A percentile compares a stretch with the other conserved stretches of the same genome.
These are phyloP conservation scores for Neurospora sp. DNA, from an alignment of 495 filamentous ascomycete genomes.

Conservation along the genomic window DNA sequence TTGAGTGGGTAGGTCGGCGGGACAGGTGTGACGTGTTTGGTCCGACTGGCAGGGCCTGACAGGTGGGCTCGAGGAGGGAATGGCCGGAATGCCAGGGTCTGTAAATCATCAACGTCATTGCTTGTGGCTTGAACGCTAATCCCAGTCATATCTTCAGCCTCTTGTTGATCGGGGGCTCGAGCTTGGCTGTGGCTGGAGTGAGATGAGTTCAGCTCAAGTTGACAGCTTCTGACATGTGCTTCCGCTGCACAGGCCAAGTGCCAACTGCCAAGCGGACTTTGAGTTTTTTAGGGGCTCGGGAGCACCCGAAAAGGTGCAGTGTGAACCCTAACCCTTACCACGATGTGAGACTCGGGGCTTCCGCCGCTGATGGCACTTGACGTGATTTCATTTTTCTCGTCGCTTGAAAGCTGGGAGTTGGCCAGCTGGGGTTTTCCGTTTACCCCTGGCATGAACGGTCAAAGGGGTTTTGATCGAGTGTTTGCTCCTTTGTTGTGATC, in stretches of 20 bases:
- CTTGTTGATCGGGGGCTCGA: background rate
- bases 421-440: background rate
- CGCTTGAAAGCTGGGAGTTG: background rate
- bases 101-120: constrained; percentile 1
- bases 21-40: constrained; percentile 24
- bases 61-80: constrained; percentile 6
- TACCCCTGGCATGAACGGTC: background rate
- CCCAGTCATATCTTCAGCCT: background rate
- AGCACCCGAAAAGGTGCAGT: background rate
- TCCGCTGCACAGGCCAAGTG: background rate
- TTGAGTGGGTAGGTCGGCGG: background rate
- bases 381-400: background rate
- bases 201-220: background rate
- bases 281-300: background rate
- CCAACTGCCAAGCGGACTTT: background rate
- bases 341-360: background rate
- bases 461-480: background rate
- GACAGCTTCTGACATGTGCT: background rate
- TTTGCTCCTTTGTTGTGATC: background rate
- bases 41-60: background rate
- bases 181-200: background rate
- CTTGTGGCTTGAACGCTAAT: background rate
- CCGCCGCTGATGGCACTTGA: background rate
- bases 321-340: background rate
- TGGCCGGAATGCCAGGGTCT: background rate